Base-by-base conservation (phyloP, 225 moss, liverwort and hornwort genomes). In the Ulota crispa region DNA sequence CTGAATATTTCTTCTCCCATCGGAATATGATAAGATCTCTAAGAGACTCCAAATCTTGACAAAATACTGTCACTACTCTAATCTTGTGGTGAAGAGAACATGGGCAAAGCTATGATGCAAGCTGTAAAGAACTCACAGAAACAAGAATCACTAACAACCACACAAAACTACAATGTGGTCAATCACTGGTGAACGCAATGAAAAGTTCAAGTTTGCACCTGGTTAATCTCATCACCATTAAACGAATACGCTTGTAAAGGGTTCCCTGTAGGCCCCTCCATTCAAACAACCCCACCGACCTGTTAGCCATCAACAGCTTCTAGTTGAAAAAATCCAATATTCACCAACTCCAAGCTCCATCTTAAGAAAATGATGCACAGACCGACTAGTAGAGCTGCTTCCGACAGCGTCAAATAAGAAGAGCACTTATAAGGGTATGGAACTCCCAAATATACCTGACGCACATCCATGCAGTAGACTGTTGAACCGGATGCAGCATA, bases 401-500 rank as follows among this genome's bases (percentile, higher is more conserved):
- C 72, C 34, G 37, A 52, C 39, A 73, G 62, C 23, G 54, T 4
- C 73, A 54, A 27, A 10, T 39, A 42, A 82, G 36, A 36, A 78
- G 0, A 59, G 10, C 55, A 36, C 61, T n/a, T 63, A 16, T 11
- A 67, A 8, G n/a, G 50, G 34, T 62, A 76, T 3, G 45, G 77
- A 80, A 77, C 42, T 62, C 47, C 65, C 54, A 65, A 79, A 79
- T 72, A 87, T 87, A 92, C 92, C 92, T 88, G 83, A 76, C 92
- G 90, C 71, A 87, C 67, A 72, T 92, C 92, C 83, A 90, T 56
- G 83, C 85, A 83, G 82, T 87, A 82, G 24, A 85, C 85, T 39
- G 75, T 81, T 53, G 88, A 85, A 64, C 92, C 90, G n/a, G 92
- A 87, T 82, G 88, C 92, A 59, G 92, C 92, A 83, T 92, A 90